A percentile compares a stretch with the other conserved stretches of the same genome.
Evolutionary conservation across 805 yeast genomes (phyloP).

Genomic region (Saccharomycopsis malanga): DNA sequence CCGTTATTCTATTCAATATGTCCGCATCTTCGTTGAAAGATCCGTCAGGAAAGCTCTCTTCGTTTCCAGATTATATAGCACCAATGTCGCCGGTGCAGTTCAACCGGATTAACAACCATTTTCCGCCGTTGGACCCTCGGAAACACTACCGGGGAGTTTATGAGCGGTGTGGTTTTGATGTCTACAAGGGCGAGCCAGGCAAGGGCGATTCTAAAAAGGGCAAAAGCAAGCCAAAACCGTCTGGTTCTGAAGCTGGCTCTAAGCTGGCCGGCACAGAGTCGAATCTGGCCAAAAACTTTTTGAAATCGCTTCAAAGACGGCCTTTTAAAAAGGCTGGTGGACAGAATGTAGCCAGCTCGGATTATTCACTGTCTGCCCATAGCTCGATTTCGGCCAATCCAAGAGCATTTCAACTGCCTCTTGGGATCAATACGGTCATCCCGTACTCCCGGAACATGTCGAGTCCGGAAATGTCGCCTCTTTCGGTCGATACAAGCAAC

Average conservation of each 20-base stretch:
- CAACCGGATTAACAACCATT: constrained; percentile 40
- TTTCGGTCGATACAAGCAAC: neutral
- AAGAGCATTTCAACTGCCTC: neutral
- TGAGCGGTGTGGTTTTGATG: constrained; percentile 79
- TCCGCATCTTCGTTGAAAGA: neutral
- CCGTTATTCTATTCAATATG: no score
- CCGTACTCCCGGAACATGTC: neutral
- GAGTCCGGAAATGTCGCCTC: no score
- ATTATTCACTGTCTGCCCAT: neutral
- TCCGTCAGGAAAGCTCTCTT: constrained; percentile 4
- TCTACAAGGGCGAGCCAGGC: constrained; percentile 29
- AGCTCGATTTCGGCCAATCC: neutral
- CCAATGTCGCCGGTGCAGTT: constrained; percentile 23
- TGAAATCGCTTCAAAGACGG: neutral
- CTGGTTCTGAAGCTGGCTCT: neutral
- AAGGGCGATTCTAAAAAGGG: neutral
- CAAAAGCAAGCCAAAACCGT: neutral
- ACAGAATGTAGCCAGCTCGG: neutral
- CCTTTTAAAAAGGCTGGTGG: no score
- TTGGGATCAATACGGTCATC: neutral
- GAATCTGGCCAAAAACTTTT: neutral
- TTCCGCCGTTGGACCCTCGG: constrained; percentile 63
- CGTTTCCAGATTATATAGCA: constrained; percentile 20
- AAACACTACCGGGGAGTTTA: constrained; percentile 61
- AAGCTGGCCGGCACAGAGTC: no score